Conservation (phyloP, 805 yeast genomes). For the Martiniozyma abietophila region DNA sequence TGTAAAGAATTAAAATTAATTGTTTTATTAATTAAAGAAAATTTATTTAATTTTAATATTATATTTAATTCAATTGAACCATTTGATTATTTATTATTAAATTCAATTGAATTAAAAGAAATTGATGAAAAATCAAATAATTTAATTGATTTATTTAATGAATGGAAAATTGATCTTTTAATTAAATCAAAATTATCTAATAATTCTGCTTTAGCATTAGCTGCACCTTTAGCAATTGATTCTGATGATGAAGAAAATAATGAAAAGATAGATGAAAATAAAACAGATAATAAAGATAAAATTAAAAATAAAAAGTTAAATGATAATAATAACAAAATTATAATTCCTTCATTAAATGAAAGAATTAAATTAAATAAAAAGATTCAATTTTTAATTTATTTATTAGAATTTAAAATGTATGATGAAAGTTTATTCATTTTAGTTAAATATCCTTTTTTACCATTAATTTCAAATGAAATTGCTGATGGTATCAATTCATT, state of each 20-base stretch:
- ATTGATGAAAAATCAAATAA: constrained; percentile 16
- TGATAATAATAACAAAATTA: constrained; percentile 1
- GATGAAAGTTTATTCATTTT: constrained; percentile 54
- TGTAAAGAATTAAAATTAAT: constrained; percentile 25
- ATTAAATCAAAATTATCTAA: constrained; percentile 51
- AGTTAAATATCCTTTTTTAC: constrained; percentile 51
- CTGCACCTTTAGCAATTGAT: constrained; percentile 72
- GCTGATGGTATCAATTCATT: constrained; percentile 39
- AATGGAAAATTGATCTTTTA: constrained; percentile 39
- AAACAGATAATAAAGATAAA: constrained; percentile 6
- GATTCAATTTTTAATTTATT: constrained; percentile 38
- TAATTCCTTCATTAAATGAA: constrained; percentile 9
- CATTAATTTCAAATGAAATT: constrained; percentile 42
- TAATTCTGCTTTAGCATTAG: constrained; percentile 76
- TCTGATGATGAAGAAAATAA: constrained; percentile 46
- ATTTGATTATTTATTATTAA: constrained; percentile 17
- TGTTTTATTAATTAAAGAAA: constrained; percentile 54
- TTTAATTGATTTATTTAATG: constrained; percentile 34
- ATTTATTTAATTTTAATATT: constrained; percentile 54
- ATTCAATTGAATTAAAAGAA: constrained; percentile 13
- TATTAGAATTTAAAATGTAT: constrained; percentile 51
- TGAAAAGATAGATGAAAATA: too few relatives aligned
- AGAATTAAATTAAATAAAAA: constrained; percentile 26
- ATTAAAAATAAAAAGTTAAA: not conserved
- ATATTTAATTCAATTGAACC: constrained; percentile 53